Conservation (phyloP, 202 grass and related monocot genomes). For the Setaria viridis region DNA sequence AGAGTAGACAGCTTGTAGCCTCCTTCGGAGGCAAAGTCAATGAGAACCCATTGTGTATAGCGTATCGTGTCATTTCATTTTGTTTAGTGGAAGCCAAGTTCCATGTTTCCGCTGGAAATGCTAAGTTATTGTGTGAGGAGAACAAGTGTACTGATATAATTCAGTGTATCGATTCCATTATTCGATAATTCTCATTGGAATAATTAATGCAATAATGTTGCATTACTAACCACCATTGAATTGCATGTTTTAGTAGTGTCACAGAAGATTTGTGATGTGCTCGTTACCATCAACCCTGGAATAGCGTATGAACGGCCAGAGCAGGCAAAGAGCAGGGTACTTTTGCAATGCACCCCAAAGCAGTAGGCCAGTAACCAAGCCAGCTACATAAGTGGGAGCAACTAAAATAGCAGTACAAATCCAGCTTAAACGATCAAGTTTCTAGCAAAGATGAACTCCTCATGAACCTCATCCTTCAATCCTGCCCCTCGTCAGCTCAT, state of each 20-base stretch:
- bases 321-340: background rate
- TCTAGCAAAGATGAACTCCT: background rate
- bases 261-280: too few relatives aligned
- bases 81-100: constrained; percentile 50
- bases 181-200: constrained; percentile 42
- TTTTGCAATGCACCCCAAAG: background rate
- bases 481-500: background rate
- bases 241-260: too few relatives aligned
- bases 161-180: constrained; percentile 46
- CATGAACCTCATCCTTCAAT: background rate
- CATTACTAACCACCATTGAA: background rate
- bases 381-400: background rate
- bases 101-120: constrained; percentile 44
- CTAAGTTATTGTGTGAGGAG: constrained; percentile 53
- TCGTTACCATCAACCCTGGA: background rate
- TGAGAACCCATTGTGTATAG: constrained; percentile 61
- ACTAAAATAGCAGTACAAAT: background rate
- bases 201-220: constrained; percentile 38
- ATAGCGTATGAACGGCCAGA: background rate
- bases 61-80: constrained; percentile 48
- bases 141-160: constrained; percentile 41
- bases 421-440: background rate
- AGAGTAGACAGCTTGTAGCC: constrained; percentile 44
- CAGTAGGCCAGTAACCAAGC: background rate
- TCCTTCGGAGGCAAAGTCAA: constrained; percentile 46